phyloP scores from a whole-genome alignment of 768 basidiomycete genomes.

The Termitomyces sp. region DNA sequence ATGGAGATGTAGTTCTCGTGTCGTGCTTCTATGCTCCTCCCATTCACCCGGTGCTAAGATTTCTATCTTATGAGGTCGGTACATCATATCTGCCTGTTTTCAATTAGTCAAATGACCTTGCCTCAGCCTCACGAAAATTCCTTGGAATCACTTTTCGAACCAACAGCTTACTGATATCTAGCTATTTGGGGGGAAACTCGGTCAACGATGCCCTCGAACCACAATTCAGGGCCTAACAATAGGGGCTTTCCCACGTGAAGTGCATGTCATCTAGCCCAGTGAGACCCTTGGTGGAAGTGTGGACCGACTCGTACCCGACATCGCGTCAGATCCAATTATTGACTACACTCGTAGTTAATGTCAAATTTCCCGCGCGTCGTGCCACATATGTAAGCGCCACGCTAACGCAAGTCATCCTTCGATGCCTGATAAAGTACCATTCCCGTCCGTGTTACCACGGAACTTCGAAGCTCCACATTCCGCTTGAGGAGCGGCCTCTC shows the following conservation, averaged over 20 bases:
- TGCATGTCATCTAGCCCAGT: neutral
- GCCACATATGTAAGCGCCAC: neutral
- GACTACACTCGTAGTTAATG: too few species aligned
- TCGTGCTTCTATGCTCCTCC: neutral
- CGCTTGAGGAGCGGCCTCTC: neutral
- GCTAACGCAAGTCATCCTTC: neutral
- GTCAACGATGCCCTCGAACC: neutral
- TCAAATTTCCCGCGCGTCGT: neutral
- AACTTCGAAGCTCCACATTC: neutral
- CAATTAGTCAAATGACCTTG: neutral
- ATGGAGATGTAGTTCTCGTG: neutral
- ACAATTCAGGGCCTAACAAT: neutral
- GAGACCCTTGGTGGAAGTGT: neutral
- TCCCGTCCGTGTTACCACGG: neutral
- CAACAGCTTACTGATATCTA: neutral
- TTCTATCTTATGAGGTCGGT: neutral
- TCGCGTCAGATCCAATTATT: neutral
- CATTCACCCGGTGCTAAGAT: neutral
- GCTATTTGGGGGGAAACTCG: neutral
- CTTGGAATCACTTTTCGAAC: neutral
- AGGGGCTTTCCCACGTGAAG: neutral
- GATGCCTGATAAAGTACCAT: neutral
- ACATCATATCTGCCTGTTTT: neutral
- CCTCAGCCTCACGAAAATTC: too few species aligned
- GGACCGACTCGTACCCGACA: neutral